Base-by-base conservation (phyloP, 1,284 basidiomycete species). In the Psilocybe mexicana region DNA sequence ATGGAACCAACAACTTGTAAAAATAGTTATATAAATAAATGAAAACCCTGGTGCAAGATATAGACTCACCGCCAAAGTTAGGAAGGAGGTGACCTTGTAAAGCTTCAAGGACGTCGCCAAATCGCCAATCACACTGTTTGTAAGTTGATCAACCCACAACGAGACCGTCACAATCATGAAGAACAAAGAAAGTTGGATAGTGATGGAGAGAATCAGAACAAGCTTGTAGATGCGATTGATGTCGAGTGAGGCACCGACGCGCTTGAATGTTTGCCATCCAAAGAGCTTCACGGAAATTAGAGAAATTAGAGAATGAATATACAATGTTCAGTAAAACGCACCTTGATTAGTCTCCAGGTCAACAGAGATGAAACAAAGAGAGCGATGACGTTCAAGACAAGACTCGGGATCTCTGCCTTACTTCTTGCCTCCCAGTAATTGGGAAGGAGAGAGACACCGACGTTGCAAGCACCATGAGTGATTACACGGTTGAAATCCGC, bases 251-350 rank as follows among this genome's bases (percentile, higher is more conserved):
- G 90, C 89, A 46, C 89, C 90, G 54, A 92, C 84, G 58, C 89
- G 86, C 70, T 92, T 91, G 81, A 91, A 92, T 0, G 90, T 92
- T 70, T 90, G 87, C 89, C 88, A 92, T 45, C 89, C 87, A 67
- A 89, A 92, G 28, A 81, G 69, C 90, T 92, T 35, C 12, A 8
- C 43, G 2, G 43, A 43, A 8, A 30, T 43, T 14, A 42, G 35
- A 24, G 28, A n/a, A 43, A n/a, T 26, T n/a, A 8, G 11, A 44
- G 23, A 8, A 8, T 18, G 42, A 35, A 25, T 33, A 36, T 14
- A 36, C 11, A 52, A 7, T 12, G 3, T 18, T 18, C 18, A 18
- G 18, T 18, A 18, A 18, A 45, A 65, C 69, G 6, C 44, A 90
- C 90, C 81, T 88, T 90, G 65, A 88, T 77, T 25, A 93, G 75